A percentile compares a stretch with the other conserved stretches of the same genome.
Evolutionary conservation across 495 filamentous ascomycete genomes (phyloP).

Genomic region (Xylaria venustula): DNA sequence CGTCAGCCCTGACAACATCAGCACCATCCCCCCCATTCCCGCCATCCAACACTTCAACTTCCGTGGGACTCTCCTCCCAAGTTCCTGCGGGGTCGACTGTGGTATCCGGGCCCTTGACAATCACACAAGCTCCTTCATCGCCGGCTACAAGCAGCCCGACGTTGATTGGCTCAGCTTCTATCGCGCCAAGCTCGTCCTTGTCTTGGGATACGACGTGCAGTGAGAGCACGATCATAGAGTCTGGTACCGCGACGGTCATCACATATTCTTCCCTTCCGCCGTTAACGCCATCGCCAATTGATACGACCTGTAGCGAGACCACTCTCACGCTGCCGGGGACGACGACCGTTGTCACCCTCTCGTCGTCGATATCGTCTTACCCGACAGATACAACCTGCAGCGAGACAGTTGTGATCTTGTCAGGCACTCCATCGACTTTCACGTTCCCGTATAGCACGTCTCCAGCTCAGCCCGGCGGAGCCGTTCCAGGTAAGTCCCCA

Average conservation of each 20-base stretch:
- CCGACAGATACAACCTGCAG: conserved; percentile 15
- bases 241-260: conserved; percentile 17
- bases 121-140: conserved; percentile 13
- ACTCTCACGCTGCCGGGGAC: conserved; percentile 20
- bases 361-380: conserved; percentile 4
- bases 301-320: conserved; percentile 28
- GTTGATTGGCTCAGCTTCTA: conserved; percentile 6
- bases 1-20: conserved; percentile 15
- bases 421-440: neutral
- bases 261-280: conserved; percentile 15
- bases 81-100: conserved; percentile 9
- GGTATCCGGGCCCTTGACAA: conserved; percentile 2
- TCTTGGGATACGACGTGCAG: conserved; percentile 28
- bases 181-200: conserved; percentile 15
- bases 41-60: conserved; percentile 22
- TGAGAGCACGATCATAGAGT: conserved; percentile 27
- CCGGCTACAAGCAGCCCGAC: neutral
- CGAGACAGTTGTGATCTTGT: conserved; percentile 10
- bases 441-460: neutral
- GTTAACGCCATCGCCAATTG: conserved; percentile 8
- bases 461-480: neutral
- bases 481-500: conserved; percentile 8
- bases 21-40: conserved; percentile 28
- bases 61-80: conserved; percentile 12
- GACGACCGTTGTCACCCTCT: conserved; percentile 16